These are phyloP conservation scores for Penicillium angulare DNA, from an alignment of 495 filamentous ascomycete genomes.

Conservation along the genomic window DNA sequence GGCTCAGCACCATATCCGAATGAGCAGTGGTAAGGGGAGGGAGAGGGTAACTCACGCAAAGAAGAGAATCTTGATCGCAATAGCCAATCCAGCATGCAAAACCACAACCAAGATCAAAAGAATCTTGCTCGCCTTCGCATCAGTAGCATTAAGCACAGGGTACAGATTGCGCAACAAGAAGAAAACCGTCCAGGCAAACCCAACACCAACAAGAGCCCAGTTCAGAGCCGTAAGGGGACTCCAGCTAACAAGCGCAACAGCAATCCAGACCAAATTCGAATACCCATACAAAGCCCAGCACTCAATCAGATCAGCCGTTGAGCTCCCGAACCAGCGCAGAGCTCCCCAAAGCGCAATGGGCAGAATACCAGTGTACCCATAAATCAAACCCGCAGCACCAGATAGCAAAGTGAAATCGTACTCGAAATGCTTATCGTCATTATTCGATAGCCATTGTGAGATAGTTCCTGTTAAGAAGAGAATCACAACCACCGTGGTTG, in stretches of 20 bases:
- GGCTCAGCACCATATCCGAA: background rate
- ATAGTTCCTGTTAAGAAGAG: constrained; percentile 94
- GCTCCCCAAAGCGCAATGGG: constrained; percentile 84
- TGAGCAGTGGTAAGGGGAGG: background rate
- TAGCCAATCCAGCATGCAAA: constrained; percentile 81
- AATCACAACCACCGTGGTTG: constrained; percentile 94
- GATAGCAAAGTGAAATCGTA: constrained; percentile 86
- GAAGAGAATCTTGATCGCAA: constrained; percentile 95
- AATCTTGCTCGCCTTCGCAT: constrained; percentile 85
- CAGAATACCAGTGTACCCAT: constrained; percentile 86
- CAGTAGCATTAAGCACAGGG: constrained; percentile 88
- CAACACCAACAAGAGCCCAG: constrained; percentile 88
- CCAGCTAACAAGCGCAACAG: constrained; percentile 88
- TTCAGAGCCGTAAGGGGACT: constrained; percentile 81
- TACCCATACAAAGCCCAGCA: constrained; percentile 95
- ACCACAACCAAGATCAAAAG: constrained; percentile 79
- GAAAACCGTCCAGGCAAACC: constrained; percentile 79
- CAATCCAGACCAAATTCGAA: constrained; percentile 93
- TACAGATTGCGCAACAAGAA: constrained; percentile 93
- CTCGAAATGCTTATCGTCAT: constrained; percentile 60
- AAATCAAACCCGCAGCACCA: constrained; percentile 85
- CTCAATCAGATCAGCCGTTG: constrained; percentile 77
- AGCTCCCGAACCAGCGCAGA: constrained; percentile 90
- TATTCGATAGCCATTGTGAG: constrained; percentile 73
- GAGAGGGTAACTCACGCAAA: constrained; percentile 63